phyloP scores from a whole-genome alignment of 805 yeast genomes.

The Candida andamanensis region DNA sequence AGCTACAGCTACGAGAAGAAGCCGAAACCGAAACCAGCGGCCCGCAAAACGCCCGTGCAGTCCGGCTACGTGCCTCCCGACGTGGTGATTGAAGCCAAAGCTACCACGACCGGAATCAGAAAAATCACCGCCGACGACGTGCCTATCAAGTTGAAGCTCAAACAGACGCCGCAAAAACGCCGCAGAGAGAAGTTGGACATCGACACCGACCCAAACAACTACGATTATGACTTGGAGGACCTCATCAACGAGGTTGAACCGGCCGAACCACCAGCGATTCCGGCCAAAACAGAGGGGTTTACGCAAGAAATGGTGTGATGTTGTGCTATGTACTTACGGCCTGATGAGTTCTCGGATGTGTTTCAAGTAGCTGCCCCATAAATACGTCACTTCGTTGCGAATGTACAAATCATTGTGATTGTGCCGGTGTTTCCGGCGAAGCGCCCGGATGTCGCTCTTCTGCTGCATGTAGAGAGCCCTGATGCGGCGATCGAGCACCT shows the following conservation, averaged over 20 bases:
- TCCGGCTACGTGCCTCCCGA: slow-evolving; percentile 40
- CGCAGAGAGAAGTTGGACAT: slow-evolving; percentile 30
- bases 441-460: no score
- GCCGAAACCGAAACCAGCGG: slow-evolving; percentile 4
- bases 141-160: slow-evolving; percentile 31
- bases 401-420: slow-evolving; percentile 9
- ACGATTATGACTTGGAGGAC: slow-evolving; percentile 42
- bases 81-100: slow-evolving; percentile 17
- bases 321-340: no score
- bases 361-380: no score
- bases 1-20: slow-evolving; percentile 34
- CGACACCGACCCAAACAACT: slow-evolving; percentile 36
- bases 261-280: background rate
- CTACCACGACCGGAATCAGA: slow-evolving; percentile 17
- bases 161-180: slow-evolving; percentile 18
- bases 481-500: no score
- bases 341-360: no score
- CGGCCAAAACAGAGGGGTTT: no score
- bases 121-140: slow-evolving; percentile 32
- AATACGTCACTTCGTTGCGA: slow-evolving; percentile 18
- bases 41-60: slow-evolving; percentile 6
- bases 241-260: slow-evolving; percentile 33
- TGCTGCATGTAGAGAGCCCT: no score
- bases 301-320: no score
- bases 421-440: no score